Base-by-base conservation (phyloP, 495 filamentous ascomycete species). In the Thermothielavioides terrestris region DNA sequence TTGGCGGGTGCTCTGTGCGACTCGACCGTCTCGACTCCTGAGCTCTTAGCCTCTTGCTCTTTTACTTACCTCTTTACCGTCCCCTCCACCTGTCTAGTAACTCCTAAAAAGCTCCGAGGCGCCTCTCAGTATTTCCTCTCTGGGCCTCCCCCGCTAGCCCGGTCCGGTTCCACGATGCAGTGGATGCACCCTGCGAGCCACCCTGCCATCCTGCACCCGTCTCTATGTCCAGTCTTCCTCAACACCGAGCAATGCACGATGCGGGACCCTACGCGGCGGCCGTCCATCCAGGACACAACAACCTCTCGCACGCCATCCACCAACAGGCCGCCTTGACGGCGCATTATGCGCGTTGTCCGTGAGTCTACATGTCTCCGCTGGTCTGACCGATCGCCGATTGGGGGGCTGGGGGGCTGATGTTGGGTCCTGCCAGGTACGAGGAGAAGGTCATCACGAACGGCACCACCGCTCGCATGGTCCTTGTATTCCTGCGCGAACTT, bases 401-500 rank as follows among this genome's bases (percentile, higher is more conserved):
- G n/a, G 35, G 12, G 35, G n/a, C 20, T 4, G 26, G 17, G 38
- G 27, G 42, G 46, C 56, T 60, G 36, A 59, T 49, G 25, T 18
- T n/a, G n/a, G 4, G 7, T 12, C 31, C 32, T 17, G 21, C 6
- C 41, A 68, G 65, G 22, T 64, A 68, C 43, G 65, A 64, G 36
- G 58, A 60, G 35, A 66, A 64, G 50, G 51, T 65, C 11, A 56
- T 54, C 39, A 44, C 46, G 11, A 53, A 66, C 49, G 60, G 60
- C 34, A 63, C 60, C 2, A 53, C 56, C 45, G 63, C 65, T 15
- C 65, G 63, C 28, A 58, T 68, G 51, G 57, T 60, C 8, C 52
- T 68, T 26, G 56, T 67, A 56, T 65, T 67, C 42, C 51, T 67
- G 22, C 60, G 62, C n/a, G 62, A 62, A 17, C 55, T 65, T 14